These are phyloP conservation scores for Tuber magnatum DNA, from an alignment of 495 filamentous ascomycete genomes.

Conservation along the genomic window DNA sequence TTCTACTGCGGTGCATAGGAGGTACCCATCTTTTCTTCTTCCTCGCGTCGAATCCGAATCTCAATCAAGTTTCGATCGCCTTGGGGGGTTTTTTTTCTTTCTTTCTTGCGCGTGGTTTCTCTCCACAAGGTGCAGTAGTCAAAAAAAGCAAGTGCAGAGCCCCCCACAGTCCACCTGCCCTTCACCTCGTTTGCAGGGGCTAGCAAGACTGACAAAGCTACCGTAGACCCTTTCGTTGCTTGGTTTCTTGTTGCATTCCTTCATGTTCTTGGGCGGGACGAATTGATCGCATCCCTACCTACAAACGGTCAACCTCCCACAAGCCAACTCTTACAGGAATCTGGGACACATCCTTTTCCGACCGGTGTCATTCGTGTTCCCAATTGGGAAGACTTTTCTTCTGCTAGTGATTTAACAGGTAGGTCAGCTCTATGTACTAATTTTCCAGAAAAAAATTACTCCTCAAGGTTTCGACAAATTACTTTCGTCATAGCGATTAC, in stretches of 20 bases:
- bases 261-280: background rate
- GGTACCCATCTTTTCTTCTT: too few relatives aligned
- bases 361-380: conserved; percentile 28
- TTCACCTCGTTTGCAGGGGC: conserved; percentile 21
- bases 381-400: background rate
- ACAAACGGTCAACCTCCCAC: conserved; percentile 22
- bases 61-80: conserved; percentile 1
- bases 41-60: conserved; percentile 28
- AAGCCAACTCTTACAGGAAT: conserved; percentile 28
- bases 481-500: background rate
- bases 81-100: background rate
- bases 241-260: conserved; percentile 10
- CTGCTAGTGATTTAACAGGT: conserved; percentile 7
- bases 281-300: conserved; percentile 19
- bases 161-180: conserved; percentile 18
- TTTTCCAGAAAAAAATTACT: background rate
- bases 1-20: background rate
- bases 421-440: conserved; percentile 13
- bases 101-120: conserved; percentile 21
- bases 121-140: conserved; percentile 11
- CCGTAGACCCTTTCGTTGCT: background rate
- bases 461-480: background rate
- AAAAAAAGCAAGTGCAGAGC: conserved; percentile 27
- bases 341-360: conserved; percentile 27
- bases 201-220: conserved; percentile 23